Percentiles rank a stretch among this genome's conserved stretches.
These are phyloP conservation scores for Salix exigua DNA, from an alignment of 345 rosid genomes.

Conservation along the genomic window DNA sequence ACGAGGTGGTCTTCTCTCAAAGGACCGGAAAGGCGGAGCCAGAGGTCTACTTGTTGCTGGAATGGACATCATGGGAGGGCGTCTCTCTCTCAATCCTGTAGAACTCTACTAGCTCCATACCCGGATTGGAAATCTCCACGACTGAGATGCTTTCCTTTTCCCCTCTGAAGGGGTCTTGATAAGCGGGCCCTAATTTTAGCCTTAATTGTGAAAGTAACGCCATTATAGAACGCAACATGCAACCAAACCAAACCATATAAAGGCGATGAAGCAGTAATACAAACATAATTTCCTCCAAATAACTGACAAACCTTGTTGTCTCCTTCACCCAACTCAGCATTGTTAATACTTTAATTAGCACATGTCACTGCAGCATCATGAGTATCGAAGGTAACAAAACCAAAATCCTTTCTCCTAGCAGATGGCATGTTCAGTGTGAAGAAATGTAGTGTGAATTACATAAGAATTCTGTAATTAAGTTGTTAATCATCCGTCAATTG, in stretches of 20 bases:
- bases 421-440: conserved; percentile 96
- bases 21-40: conserved; percentile 70
- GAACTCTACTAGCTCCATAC: conserved; percentile 59
- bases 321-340: conserved; percentile 81
- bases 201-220: conserved; percentile 30
- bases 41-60: conserved; percentile 70
- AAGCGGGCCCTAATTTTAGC: conserved; percentile 94
- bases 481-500: no score
- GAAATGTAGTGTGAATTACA: no score
- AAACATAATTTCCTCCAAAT: background rate
- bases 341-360: conserved; percentile 89
- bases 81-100: conserved; percentile 58
- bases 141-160: conserved; percentile 54
- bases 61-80: conserved; percentile 60
- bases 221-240: background rate
- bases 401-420: conserved; percentile 93
- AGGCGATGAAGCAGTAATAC: conserved; percentile 2
- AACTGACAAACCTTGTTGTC: conserved; percentile 58
- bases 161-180: conserved; percentile 89
- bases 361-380: conserved; percentile 90
- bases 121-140: conserved; percentile 61
- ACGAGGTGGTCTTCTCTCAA: conserved; percentile 87
- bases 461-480: no score
- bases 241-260: background rate
- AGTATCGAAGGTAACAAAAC: conserved; percentile 88